Base-by-base conservation (phyloP, 352 stramenopile species). In the Pilasporangium apinafurcum region DNA sequence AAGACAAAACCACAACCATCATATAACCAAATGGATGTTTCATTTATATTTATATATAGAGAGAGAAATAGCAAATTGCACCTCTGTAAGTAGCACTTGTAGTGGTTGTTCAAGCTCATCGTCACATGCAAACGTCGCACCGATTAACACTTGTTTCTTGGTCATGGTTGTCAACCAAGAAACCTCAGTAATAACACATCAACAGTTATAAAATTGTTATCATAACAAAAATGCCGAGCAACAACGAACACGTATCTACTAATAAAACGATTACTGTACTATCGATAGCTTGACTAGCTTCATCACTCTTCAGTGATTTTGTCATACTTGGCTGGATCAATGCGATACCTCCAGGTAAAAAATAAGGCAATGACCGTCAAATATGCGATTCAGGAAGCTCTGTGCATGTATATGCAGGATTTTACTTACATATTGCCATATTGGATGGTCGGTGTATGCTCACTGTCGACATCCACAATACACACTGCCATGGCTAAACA, bases 381-480 rank as follows among this genome's bases (percentile, higher is more conserved):
- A 36, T 6, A 0, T n/a, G 20, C 8, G 32, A n/a, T 31, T 5
- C 33, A 26, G 17, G 8, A 27, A 18, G 9, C 14, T 27, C 14
- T 13, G 14, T 27, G 22, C 34, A 21, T 25, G 8, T 21, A 25
- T 4, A 50, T n/a, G n/a, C n/a, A n/a, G n/a, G 14, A 8, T 14
- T 36, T 21, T 8, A 63, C 65, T 22, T 57, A 91, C 78, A 91
- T 91, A 58, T 91, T 87, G 48, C 78, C 78, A 44, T 84, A 91
- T 53, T 91, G 78, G 33, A 88, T 77, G 8, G 75, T 88, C 9
- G 78, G 78, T 13, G 78, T 78, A 58, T 91, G 78, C 40, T 91
- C 72, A 56, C 67, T 86, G 59, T 91, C 78, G 27, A 91, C 78
- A 46, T 91, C 78, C 22, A 91, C 75, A 31, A 91, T 91, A 31